Conservation (phyloP, 768 basidiomycete species). For the Postia placenta region DNA sequence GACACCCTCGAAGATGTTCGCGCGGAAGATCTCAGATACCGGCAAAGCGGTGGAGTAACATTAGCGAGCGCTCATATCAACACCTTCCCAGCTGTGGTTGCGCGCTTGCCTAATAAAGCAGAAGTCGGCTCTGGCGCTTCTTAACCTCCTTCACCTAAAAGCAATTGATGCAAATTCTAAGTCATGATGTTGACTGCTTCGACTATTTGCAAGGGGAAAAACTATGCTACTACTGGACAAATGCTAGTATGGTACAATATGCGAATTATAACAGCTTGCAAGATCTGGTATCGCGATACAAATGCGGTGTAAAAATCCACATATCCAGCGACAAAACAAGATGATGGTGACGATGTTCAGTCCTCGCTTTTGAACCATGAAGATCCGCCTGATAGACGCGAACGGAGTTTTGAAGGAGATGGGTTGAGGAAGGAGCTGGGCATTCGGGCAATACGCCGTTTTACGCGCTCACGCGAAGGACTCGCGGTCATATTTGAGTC, state of each 20-base stretch:
- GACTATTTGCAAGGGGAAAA: too few relatives aligned
- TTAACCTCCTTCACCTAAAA: too few relatives aligned
- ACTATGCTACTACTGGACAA: background rate
- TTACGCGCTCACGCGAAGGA: conserved; percentile 36
- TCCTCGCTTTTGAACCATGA: background rate
- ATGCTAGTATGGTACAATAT: background rate
- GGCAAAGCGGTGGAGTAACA: too few relatives aligned
- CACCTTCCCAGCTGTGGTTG: too few relatives aligned
- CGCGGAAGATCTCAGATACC: too few relatives aligned
- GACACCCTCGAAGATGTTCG: too few relatives aligned
- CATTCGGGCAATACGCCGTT: conserved; percentile 14
- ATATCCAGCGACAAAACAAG: background rate
- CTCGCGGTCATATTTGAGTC: conserved; percentile 39
- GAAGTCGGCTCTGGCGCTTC: too few relatives aligned
- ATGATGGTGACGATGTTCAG: background rate
- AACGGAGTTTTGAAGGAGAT: conserved; percentile 7
- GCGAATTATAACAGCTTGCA: background rate
- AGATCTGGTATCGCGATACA: background rate
- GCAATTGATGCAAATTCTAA: too few relatives aligned
- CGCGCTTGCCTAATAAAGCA: too few relatives aligned
- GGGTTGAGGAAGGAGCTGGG: conserved; percentile 1
- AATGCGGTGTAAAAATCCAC: background rate
- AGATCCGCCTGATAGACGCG: background rate
- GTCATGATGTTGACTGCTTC: too few relatives aligned
- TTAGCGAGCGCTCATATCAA: too few relatives aligned